Base-by-base conservation (phyloP, 768 basidiomycete species). In the Hysterangium stoloniferum region DNA sequence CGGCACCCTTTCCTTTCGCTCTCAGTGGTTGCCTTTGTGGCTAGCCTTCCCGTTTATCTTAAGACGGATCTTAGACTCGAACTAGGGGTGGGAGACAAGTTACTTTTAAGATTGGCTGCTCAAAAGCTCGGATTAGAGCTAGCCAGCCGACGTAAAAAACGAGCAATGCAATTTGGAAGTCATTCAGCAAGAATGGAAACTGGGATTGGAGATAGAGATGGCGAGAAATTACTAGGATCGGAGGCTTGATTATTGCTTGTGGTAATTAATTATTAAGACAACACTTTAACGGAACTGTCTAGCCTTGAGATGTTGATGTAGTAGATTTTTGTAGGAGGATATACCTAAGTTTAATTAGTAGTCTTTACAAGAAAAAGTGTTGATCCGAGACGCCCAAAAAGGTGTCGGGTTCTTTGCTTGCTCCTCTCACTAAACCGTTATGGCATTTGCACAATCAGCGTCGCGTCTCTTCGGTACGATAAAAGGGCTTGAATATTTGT, bases 111-210 rank as follows among this genome's bases (percentile, higher is more conserved):
- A 48, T 62, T 86, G 25, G 81, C 84, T 1, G 80, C 85, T 31
- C 67, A 70, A 54, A 78, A 78, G 56, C 59, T 92, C n/a, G 93
- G 94, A 0, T 70, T 97, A 36, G 65, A 75, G 2, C 78, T 82
- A 55, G 88, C 90, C 4, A 85, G 86, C 54, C 52, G 58, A 46
- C 71, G 89, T 55, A 92, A 86, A 64, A 99, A 99, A 68, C 66
- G 87, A 52, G 96, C 96, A 12, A 96, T 97, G 87, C 96, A 98
- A 60, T 99, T 99, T 68, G 95, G 95, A 15, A 87, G 79, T 59
- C 80, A 82, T 65, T 86, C 88, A 27, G 89, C 89, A 15, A 70
- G 87, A 52, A 90, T 92, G 88, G 80, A 83, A 52, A 64, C 61
- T 15, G 82, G 79, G 2, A 77, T 78, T 41, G 67, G 65, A 15